These are phyloP conservation scores for Thelonectria olida DNA, from an alignment of 2,329 filamentous ascomycete species.

Conservation along the genomic window DNA sequence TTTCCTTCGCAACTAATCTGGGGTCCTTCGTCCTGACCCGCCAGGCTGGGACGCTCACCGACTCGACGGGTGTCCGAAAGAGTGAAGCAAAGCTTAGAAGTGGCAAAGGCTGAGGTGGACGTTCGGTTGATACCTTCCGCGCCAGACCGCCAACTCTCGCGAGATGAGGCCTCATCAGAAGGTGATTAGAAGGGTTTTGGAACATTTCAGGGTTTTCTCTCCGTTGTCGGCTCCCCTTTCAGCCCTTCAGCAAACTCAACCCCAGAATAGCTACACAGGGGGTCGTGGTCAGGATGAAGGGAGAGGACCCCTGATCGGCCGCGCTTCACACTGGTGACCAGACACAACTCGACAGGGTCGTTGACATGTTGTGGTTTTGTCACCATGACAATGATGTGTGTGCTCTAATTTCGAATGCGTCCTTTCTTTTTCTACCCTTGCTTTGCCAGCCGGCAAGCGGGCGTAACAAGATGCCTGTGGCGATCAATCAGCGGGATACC, in stretches of 20 bases:
- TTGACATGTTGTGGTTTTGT: slow-evolving; percentile 5
- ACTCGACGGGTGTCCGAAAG: slow-evolving; percentile 20
- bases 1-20: slow-evolving; percentile 25
- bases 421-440: slow-evolving; percentile 2
- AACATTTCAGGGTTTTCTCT: slow-evolving; percentile 3
- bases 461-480: slow-evolving; percentile 9
- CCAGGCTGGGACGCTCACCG: slow-evolving; percentile 29
- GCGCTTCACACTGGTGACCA: neutral
- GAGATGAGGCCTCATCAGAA: slow-evolving; percentile 21
- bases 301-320: slow-evolving; percentile 1
- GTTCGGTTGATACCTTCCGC: slow-evolving; percentile 15
- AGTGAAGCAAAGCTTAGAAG: slow-evolving; percentile 24
- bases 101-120: slow-evolving; percentile 31
- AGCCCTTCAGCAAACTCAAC: neutral
- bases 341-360: neutral
- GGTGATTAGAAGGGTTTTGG: neutral
- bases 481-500: slow-evolving; percentile 16
- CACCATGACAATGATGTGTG: neutral
- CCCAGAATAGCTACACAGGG: neutral
- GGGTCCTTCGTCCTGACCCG: slow-evolving; percentile 20
- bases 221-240: slow-evolving; percentile 4
- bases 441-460: slow-evolving; percentile 9
- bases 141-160: slow-evolving; percentile 21
- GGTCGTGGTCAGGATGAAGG: neutral
- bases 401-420: slow-evolving; percentile 7